Evolutionary conservation across 352 stramenopile species (phyloP), one percentile per base, ranked within the genome.

Genomic region (Blastocystis sp.): DNA sequence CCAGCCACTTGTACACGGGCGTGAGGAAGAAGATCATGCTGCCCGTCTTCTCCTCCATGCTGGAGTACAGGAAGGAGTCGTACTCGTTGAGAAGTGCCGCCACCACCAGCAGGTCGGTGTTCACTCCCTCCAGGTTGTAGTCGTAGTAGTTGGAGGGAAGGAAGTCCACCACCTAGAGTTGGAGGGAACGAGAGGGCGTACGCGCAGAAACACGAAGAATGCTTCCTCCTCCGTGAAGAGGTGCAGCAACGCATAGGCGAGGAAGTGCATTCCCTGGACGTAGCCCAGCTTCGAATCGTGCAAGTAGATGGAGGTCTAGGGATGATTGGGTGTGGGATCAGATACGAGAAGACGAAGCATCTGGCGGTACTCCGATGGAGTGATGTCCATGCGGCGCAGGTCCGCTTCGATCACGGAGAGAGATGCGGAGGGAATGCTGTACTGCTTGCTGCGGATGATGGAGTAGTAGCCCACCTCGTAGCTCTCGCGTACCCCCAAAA

Each of bases 321-420:
- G 26, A 45, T 61, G 1, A 80, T 2, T 6, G 37, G n/a, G 3
- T 2, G 3, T 31, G 1, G 33, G 31, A 16, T 29, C 2, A 29
- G 39, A 19, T n/a, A 80, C 69, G 29, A 80, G 69, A 16, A 80
- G 33, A 35, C 69, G 39, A 29, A 65, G 50, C 55, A 80, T 51
- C 55, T 80, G 45, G 2, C 50, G 33, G 31, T 80, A 63, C 33
- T 80, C 69, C 41, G 39, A 21, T 31, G n/a, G 16, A 16, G 69
- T 62, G 55, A 80, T 80, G 21, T 80, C 69, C 69, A 80, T 80
- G 39, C 69, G 35, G 13, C 50, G 39, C 37, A 80, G 35, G 31
- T 80, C 69, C 16, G 69, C 69, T 63, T 80, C 69, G 55, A 80
- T 80, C 69, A 80, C 69, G n/a, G 24, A 51, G 13, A 80, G 69